Evolutionary conservation across 768 basidiomycete species (phyloP).

Genomic region (Austroboletus eburneus): DNA sequence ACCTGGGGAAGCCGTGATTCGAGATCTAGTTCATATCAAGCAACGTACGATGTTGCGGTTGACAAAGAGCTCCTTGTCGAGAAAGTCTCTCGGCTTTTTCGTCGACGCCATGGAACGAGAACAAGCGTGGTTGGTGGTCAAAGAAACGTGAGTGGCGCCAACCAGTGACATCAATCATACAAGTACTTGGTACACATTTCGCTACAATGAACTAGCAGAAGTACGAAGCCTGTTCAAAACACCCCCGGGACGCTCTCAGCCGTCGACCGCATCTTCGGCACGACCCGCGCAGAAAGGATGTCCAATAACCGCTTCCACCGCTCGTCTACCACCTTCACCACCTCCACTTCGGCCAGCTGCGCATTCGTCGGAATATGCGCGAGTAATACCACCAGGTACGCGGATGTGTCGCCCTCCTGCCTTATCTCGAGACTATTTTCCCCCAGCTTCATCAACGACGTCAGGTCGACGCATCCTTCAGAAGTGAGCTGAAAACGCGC

Average conservation of each 20-base stretch:
- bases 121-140: no score
- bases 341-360: constrained; percentile 35
- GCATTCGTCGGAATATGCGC: constrained; percentile 45
- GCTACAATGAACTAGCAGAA: no score
- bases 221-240: no score
- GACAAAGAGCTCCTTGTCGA: constrained; percentile 45
- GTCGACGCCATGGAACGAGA: constrained; percentile 24
- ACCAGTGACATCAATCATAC: no score
- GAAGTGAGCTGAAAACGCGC: constrained; percentile 39
- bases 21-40: background rate
- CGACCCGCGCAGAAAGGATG: constrained; percentile 10
- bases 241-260: background rate
- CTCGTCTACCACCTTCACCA: constrained; percentile 10
- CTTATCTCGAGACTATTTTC: constrained; percentile 41
- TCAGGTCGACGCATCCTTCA: constrained; percentile 47
- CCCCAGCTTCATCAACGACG: constrained; percentile 39
- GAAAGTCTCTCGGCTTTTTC: constrained; percentile 34
- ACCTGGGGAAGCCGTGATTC: constrained; percentile 53
- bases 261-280: background rate
- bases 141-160: no score
- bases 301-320: constrained; percentile 20
- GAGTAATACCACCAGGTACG: constrained; percentile 44
- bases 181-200: no score
- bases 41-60: constrained; percentile 40
- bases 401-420: constrained; percentile 42